These are phyloP conservation scores for Artemisia argyi DNA, from an alignment of 129 eudicot species.

Conservation along the genomic window DNA sequence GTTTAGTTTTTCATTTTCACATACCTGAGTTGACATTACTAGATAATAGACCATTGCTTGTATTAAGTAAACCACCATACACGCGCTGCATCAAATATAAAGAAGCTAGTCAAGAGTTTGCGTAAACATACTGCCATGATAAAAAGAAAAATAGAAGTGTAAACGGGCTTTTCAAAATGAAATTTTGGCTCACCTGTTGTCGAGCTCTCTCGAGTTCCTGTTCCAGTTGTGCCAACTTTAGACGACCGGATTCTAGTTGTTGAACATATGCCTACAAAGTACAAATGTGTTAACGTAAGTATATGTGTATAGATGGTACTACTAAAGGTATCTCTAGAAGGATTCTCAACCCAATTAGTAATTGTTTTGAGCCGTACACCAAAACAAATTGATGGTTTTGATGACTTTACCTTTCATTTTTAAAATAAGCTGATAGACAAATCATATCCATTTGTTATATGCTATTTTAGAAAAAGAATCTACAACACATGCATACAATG, in stretches of 20 bases:
- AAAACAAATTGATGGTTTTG: no score
- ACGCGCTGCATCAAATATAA: slow-evolving; percentile 47
- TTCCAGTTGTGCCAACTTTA: slow-evolving; percentile 89
- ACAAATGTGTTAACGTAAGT: not conserved
- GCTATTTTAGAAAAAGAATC: no score
- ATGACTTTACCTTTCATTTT: no score
- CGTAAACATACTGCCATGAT: no score
- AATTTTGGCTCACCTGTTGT: slow-evolving; percentile 54
- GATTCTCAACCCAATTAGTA: not conserved
- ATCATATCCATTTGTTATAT: no score
- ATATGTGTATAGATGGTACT: not conserved
- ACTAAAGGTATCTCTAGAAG: not conserved
- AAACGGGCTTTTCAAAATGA: not conserved
- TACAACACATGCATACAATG: not conserved
- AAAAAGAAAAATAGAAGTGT: not conserved
- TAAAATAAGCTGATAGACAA: no score
- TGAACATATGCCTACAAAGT: slow-evolving; percentile 77
- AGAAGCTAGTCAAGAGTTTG: no score
- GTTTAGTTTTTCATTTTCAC: not conserved
- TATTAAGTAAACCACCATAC: slow-evolving; percentile 48
- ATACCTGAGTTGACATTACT: slow-evolving; percentile 66
- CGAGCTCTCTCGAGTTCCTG: slow-evolving; percentile 76
- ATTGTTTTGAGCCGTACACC: no score
- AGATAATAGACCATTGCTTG: slow-evolving; percentile 46
- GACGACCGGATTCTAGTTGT: slow-evolving; percentile 86